Evolutionary conservation across 805 yeast genomes (phyloP), one percentile per base, ranked within the genome.

Genomic region (Novakomyces olei): DNA sequence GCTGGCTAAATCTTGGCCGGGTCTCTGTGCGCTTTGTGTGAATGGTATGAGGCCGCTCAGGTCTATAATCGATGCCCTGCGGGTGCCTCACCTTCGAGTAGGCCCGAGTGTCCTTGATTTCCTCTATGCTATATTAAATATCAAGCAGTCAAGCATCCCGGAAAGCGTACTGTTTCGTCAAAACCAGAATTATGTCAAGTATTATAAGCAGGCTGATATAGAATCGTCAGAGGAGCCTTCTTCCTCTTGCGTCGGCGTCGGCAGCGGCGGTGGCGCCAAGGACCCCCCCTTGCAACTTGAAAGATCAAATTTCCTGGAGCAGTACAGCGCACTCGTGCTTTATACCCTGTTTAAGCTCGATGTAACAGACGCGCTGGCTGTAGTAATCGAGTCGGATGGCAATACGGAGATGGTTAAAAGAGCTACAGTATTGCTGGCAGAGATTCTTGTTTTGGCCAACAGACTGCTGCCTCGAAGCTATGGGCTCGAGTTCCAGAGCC

Each of bases 1-100:
- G 3, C 53, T 78, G 16, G 51, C 85, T 31, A 75, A 78, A 38
- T 61, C 69, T 22, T 73, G 85, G 69, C 32, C 75, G 8, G 99
- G 98, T 0, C 44, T 81, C 7, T 61, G 72, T 37, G 65, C 73
- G 10, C 65, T 72, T 42, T 62, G 75, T 1, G 58, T 64, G 35
- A 57, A 71, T 40, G 53, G 68, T 37, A 72, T 67, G 39, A 54
- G 56, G 35, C 62, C 72, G 6, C 46, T 83, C 15, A 56, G 54
- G 27, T 67, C 68, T 34, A 53, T 83, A 19, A 52, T 83, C 2
- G 51, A 60, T 27, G 72, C 81, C 46, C 54, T 88, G 27, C 51
- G 57, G n/a, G 60, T 63, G 33, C 69, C 69, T n/a, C 63, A 68
- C 7, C 58, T 67, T 1, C 48, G 59, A 25, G 51, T 72, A 3